phyloP scores from a whole-genome alignment of 768 basidiomycete genomes.

The Cyclocybe cylindracea region DNA sequence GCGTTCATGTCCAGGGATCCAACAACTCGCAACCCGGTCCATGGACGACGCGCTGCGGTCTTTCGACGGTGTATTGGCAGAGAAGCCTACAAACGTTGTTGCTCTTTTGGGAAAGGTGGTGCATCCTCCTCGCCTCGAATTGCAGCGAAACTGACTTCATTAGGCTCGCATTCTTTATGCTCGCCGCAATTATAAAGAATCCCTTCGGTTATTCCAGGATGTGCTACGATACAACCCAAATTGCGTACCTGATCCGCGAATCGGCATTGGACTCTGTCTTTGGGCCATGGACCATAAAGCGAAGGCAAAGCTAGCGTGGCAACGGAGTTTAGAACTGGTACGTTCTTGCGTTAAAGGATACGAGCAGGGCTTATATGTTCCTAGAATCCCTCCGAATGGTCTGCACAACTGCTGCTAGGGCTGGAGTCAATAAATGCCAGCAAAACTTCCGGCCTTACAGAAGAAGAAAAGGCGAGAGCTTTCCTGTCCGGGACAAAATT shows the following conservation, averaged over 20 bases:
- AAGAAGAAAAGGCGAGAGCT: slow-evolving; percentile 60
- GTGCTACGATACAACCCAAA: slow-evolving; percentile 76
- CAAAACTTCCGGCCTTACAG: slow-evolving; percentile 64
- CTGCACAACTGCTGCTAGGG: slow-evolving; percentile 81
- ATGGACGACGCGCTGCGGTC: slow-evolving; percentile 82
- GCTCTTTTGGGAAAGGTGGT: slow-evolving; percentile 84
- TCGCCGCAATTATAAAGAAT: slow-evolving; percentile 71
- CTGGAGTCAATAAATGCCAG: slow-evolving; percentile 86
- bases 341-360: slow-evolving; percentile 28
- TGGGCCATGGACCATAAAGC: slow-evolving; percentile 87
- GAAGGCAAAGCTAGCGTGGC: slow-evolving; percentile 88
- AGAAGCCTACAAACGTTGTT: slow-evolving; percentile 84
- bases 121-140: background rate
- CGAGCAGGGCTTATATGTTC: background rate
- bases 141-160: background rate
- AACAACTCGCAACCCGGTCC: slow-evolving; percentile 76
- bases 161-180: slow-evolving; percentile 88
- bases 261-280: slow-evolving; percentile 93
- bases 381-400: slow-evolving; percentile 79
- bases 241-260: slow-evolving; percentile 89
- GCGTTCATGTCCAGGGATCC: slow-evolving; percentile 56
- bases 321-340: slow-evolving; percentile 83
- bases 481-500: slow-evolving; percentile 69
- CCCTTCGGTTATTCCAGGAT: slow-evolving; percentile 85
- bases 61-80: slow-evolving; percentile 77